phyloP scores from a whole-genome alignment of 495 filamentous ascomycete species.

The Darksidea phi region DNA sequence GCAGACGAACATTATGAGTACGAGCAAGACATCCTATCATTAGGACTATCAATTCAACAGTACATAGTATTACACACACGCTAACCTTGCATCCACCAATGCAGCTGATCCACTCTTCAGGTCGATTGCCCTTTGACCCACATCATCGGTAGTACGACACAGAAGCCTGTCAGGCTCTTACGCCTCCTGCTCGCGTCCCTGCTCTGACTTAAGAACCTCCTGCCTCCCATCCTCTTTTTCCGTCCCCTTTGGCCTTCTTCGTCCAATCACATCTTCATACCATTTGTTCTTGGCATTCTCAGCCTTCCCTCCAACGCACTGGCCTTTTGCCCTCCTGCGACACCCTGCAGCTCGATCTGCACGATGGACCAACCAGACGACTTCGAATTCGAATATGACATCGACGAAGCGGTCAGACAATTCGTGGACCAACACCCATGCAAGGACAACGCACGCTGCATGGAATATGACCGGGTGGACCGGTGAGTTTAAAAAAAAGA shows the following conservation, averaged over 20 bases:
- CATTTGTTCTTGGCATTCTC: constrained; percentile 22
- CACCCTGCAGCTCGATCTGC: constrained; percentile 1
- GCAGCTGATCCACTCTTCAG: background rate
- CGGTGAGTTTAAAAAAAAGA: constrained; percentile 34
- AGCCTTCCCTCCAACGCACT: constrained; percentile 17
- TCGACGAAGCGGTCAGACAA: constrained; percentile 10
- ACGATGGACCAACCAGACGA: constrained; percentile 1
- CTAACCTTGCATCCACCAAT: no score
- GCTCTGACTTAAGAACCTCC: background rate
- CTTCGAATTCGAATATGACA: constrained; percentile 1
- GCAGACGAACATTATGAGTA: no score
- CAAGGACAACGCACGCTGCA: background rate
- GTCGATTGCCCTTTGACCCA: background rate
- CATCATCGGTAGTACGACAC: background rate
- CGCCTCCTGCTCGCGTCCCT: background rate
- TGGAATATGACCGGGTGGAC: background rate
- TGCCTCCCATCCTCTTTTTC: constrained; percentile 3
- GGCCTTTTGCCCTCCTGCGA: constrained; percentile 19
- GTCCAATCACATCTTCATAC: constrained; percentile 3
- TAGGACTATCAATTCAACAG: no score
- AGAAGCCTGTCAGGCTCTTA: constrained; percentile 1
- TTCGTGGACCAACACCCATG: background rate
- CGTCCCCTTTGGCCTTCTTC: background rate
- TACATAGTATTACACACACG: no score
- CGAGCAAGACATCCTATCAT: no score